phyloP scores from a whole-genome alignment of 129 eudicot species.

The Flaveria bidentis region DNA sequence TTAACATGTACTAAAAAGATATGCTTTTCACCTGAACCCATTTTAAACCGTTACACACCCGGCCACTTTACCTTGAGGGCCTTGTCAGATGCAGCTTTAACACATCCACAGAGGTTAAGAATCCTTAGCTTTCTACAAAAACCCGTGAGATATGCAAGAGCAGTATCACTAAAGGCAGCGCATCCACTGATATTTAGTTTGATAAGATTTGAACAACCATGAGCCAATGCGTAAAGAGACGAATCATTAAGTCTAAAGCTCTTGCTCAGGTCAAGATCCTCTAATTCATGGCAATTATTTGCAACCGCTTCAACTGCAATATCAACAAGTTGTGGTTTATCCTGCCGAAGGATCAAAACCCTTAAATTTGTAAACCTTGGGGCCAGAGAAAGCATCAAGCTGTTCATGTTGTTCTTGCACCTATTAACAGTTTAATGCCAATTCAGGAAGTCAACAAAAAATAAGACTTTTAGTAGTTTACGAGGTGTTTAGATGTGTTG shows the following conservation, averaged over 20 bases:
- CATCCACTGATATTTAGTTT: slow-evolving; percentile 82
- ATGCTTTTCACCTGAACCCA: no score
- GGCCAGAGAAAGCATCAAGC: slow-evolving; percentile 56
- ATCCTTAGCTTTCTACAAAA: slow-evolving; percentile 55
- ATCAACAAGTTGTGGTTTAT: slow-evolving; percentile 68
- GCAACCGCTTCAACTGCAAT: slow-evolving; percentile 60
- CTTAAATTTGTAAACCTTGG: slow-evolving; percentile 64
- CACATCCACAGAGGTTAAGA: slow-evolving; percentile 81
- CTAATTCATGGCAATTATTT: slow-evolving; percentile 56
- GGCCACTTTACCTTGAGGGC: slow-evolving; percentile 53
- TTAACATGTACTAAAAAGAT: background rate
- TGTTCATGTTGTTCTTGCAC: slow-evolving; percentile 77
- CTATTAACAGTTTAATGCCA: slow-evolving; percentile 22
- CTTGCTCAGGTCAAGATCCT: slow-evolving; percentile 75
- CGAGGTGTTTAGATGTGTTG: background rate
- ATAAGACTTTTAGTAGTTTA: background rate
- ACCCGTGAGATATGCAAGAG: slow-evolving; percentile 52
- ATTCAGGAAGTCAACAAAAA: background rate
- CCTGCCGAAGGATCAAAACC: slow-evolving; percentile 63
- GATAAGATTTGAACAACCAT: slow-evolving; percentile 57
- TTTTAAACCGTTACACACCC: no score
- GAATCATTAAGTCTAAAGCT: slow-evolving; percentile 68
- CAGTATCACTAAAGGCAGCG: slow-evolving; percentile 61
- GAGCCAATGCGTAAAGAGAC: slow-evolving; percentile 66
- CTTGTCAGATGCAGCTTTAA: slow-evolving; percentile 66